Base-by-base conservation (phyloP, 129 eudicot genomes). In the Erigeron canadensis region DNA sequence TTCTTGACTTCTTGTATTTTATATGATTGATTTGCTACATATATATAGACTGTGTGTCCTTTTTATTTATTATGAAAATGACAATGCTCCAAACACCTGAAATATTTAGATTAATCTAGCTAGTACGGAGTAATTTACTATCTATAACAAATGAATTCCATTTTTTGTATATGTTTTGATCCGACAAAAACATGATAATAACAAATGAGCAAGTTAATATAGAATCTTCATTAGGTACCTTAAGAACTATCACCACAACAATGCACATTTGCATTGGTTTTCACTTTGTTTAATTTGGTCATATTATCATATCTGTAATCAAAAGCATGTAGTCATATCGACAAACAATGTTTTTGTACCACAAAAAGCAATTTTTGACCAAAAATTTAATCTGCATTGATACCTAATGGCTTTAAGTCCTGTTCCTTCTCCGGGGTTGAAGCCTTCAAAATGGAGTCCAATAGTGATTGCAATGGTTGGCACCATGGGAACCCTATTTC, bases 391-490 rank as follows among this genome's bases (percentile, higher is more conserved):
- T 28, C 78, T 40, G 7, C 72, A 69, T 69, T 13, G 8, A 66
- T 65, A n/a, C n/a, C n/a, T 60, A 55, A 77, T 77, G 81, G 67
- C 77, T 65, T 57, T 65, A 80, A 70, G 81, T 48, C 93, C 88
- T 48, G 22, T 71, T 21, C 76, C 76, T 39, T 74, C 88, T 67
- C 88, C 85, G 5, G 6, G 11, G 68, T 44, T 58, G 1, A 59
- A 77, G 28, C 45, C 75, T 46, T 73, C 81, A 63, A 63, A 65
- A 17, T 89, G 90, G 90, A 72, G 81, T 42, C 86, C 94, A 18
- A 40, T 75, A 10, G 79, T 84, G 42, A 71, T 87, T 21, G 86
- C 77, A 0, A 46, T 77, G 28, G 70, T 79, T 3, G 88, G 82
- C n/a, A 58, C 86, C 28, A 43, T 86, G 54, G 86, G 88, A 74